These are phyloP conservation scores for Rhodotorula glutinis DNA, from an alignment of 1,284 basidiomycete species.

Conservation along the genomic window DNA sequence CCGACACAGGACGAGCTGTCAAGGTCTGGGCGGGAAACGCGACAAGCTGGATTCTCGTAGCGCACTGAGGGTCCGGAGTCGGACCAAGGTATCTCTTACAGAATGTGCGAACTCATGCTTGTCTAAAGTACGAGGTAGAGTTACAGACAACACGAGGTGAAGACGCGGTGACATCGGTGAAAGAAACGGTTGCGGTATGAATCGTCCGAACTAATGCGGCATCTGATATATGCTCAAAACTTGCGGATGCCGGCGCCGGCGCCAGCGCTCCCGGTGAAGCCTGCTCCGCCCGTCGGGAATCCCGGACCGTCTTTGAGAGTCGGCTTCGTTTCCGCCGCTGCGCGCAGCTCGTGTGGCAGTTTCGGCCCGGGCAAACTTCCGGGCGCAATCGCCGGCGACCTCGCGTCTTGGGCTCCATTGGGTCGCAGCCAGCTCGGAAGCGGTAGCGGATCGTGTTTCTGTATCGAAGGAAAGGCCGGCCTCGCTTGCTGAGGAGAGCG, in stretches of 20 bases:
- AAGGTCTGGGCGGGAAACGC: conserved; percentile 67
- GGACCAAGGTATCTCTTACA: too few relatives aligned
- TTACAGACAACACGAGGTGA: too few relatives aligned
- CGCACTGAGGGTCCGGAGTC: too few relatives aligned
- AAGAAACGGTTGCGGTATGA: too few relatives aligned
- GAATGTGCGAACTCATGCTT: too few relatives aligned
- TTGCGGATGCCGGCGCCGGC: too few relatives aligned
- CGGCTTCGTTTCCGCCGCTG: background rate
- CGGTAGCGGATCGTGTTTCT: conserved; percentile 1
- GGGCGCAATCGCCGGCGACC: background rate
- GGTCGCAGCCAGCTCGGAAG: conserved; percentile 18
- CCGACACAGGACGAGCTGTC: conserved; percentile 32
- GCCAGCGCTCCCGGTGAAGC: too few relatives aligned
- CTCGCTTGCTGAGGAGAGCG: too few relatives aligned
- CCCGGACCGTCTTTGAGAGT: background rate
- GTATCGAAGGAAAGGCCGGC: background rate
- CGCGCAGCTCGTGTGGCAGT: conserved; percentile 3
- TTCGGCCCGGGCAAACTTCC: conserved; percentile 1
- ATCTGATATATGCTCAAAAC: too few relatives aligned
- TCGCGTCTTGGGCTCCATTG: background rate
- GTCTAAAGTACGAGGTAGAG: too few relatives aligned
- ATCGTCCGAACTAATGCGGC: too few relatives aligned
- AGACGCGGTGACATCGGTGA: too few relatives aligned
- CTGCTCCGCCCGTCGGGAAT: background rate
- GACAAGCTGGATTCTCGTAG: conserved; percentile 63